Base-by-base conservation (phyloP, 495 filamentous ascomycete genomes). In the Daldinia caldariorum region DNA sequence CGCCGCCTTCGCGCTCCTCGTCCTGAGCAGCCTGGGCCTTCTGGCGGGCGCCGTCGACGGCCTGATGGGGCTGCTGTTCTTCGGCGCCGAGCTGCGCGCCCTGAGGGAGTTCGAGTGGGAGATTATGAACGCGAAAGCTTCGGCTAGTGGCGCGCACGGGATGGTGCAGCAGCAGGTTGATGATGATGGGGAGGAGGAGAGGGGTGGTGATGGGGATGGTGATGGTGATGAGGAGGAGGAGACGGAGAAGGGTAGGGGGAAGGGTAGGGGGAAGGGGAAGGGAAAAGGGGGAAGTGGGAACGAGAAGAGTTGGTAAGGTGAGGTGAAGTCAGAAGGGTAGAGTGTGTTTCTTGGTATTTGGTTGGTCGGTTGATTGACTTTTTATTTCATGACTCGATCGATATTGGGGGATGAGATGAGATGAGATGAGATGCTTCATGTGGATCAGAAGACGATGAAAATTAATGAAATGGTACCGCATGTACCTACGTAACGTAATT, bases 21-120 rank as follows among this genome's bases (percentile, higher is more conserved):
- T 98, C 4, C 74, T 97, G 4, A 91, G 91, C 77, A 92, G 89
- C 9, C 79, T 97, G 14, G 88, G 91, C 13, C 84, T 97, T 22
- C 85, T 83, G 12, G 89, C 88, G 7, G 96, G 95, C 0, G 84
- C 91, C 6, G 66, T 97, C 16, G 91, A 97, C 79, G 94, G 94
- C 0, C 75, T 98, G 34, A 90, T 97, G 76, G 92, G 93, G 3
- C 87, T 93, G 1, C 73, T 98, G 34, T 98, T 98, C 72, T 89
- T 97, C 68, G 88, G 89, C 12, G 87, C 87, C 70, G 95, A 99
- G 80, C 67, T 97, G 64, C 83, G 92, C 65, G 89, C 92, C 13
- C 80, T 99, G n/a, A 90, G 88, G 71, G 95, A 98, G 81, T 98
- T 97, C 80, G 89, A 95, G 73, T 97, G 93, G 90, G 96, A 99